Evolutionary conservation across 345 rosid species (phyloP), one percentile per base, ranked within the genome.

Genomic region (Leavenworthia alabamica): DNA sequence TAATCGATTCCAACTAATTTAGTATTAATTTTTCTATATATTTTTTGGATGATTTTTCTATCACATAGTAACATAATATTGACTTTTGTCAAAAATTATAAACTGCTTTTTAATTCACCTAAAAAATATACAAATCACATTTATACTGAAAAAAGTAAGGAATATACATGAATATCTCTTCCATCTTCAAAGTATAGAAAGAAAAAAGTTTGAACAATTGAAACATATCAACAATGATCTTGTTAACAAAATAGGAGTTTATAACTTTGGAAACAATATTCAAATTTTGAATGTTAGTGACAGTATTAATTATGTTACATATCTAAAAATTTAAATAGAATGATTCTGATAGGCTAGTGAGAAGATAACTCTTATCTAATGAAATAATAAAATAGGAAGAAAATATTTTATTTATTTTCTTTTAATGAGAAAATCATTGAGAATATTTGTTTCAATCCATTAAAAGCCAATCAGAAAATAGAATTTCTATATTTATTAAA

Each of bases 141-240:
- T 32, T 32, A 9, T 32, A 32, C 13, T 10, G 37, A 12, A n/a
- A 36, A 36, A 37, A 36, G 19, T 16, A 48, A 48, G 33, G 28
- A 26, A 16, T n/a, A 33, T 33, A 12, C 4, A 26, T 24, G 4
- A 46, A 0, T 32, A 10, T n/a, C n/a, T n/a, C n/a, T n/a, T n/a
- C n/a, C n/a, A 52, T 12, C 4, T 53, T 33, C 7, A 24, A 24
- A 23, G n/a, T 39, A 56, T 39, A 24, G 15, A 56, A 56, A 11
- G 24, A 11, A 26, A 7, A 57, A n/a, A 16, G 16, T 24, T 33
- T 61, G 45, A 37, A 62, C 12, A 61, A 61, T 10, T 37, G 6
- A 36, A 49, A 62, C n/a, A n/a, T n/a, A n/a, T n/a, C n/a, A n/a
- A n/a, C 47, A 9, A 63, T n/a, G 31, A 63, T 50, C 3, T 28